Conservation (phyloP, 345 rosid genomes). For the Sisymbrium irio region DNA sequence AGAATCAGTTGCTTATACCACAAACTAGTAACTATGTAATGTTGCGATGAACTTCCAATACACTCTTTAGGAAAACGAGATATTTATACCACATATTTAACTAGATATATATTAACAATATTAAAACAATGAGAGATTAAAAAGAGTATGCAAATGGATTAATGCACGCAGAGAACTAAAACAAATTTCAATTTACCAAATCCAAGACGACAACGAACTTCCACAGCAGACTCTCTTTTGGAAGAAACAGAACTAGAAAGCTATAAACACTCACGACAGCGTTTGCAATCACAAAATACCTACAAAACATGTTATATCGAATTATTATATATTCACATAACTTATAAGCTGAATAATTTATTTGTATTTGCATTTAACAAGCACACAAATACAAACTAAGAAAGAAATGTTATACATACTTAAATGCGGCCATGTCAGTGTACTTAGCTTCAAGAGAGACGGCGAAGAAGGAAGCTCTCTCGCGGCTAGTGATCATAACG, state of each 20-base stretch:
- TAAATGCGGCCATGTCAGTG: conserved; percentile 62
- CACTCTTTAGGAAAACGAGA: not conserved
- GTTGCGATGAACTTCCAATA: not conserved
- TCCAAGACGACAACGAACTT: conserved; percentile 58
- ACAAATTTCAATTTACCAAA: conserved; percentile 42
- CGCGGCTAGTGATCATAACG: conserved; percentile 71
- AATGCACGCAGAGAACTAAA: not conserved
- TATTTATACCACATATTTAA: not conserved
- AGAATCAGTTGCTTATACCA: not conserved
- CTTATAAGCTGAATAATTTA: not conserved
- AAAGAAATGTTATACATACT: conserved; percentile 36
- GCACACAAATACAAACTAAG: not conserved
- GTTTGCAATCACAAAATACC: conserved; percentile 79
- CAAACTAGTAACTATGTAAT: not conserved
- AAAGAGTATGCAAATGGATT: not conserved
- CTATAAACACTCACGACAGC: conserved; percentile 57
- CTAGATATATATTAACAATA: not conserved
- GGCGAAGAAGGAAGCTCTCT: conserved; percentile 43
- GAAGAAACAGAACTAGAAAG: conserved; percentile 64
- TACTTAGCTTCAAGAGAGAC: conserved; percentile 61
- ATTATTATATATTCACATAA: not conserved
- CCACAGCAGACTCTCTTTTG: conserved; percentile 54
- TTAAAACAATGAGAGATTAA: too few species aligned
- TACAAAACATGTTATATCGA: conserved; percentile 11
- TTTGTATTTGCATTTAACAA: not conserved